phyloP scores from a whole-genome alignment of 2,329 filamentous ascomycete genomes.

The Chaetomium globosum region DNA sequence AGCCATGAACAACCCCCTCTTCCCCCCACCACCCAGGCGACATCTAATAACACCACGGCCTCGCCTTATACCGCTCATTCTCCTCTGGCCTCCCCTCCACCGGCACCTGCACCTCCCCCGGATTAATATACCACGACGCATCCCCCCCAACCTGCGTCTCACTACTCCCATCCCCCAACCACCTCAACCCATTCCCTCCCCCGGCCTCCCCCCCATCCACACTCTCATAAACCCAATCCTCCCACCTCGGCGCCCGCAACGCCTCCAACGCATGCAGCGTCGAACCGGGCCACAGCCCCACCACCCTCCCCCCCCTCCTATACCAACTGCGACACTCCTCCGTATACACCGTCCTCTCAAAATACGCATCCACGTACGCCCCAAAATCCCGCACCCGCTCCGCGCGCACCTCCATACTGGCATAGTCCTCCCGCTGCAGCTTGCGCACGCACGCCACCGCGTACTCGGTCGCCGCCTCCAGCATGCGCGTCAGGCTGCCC shows the following conservation, averaged over 20 bases:
- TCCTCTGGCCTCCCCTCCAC: constrained; percentile 44
- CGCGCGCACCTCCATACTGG: constrained; percentile 48
- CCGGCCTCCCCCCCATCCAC: constrained; percentile 31
- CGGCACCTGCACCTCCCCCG: constrained; percentile 45
- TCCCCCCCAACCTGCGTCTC: constrained; percentile 44
- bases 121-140: constrained; percentile 48
- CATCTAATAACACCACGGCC: constrained; percentile 44
- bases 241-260: constrained; percentile 49
- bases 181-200: constrained; percentile 43
- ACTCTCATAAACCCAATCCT: constrained; percentile 49
- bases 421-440: constrained; percentile 52
- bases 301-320: constrained; percentile 48
- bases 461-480: constrained; percentile 54
- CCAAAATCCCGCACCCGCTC: constrained; percentile 52
- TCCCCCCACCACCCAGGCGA: background rate
- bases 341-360: constrained; percentile 52
- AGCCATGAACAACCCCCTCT: background rate
- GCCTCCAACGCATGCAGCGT: constrained; percentile 50
- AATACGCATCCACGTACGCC: constrained; percentile 52
- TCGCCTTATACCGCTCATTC: constrained; percentile 40
- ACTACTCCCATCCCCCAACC: constrained; percentile 50
- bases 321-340: constrained; percentile 59
- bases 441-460: constrained; percentile 52
- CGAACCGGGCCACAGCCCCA: constrained; percentile 51
- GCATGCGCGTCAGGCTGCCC: constrained; percentile 51